phyloP scores from a whole-genome alignment of 768 basidiomycete species.

The Kondoa subrosea region DNA sequence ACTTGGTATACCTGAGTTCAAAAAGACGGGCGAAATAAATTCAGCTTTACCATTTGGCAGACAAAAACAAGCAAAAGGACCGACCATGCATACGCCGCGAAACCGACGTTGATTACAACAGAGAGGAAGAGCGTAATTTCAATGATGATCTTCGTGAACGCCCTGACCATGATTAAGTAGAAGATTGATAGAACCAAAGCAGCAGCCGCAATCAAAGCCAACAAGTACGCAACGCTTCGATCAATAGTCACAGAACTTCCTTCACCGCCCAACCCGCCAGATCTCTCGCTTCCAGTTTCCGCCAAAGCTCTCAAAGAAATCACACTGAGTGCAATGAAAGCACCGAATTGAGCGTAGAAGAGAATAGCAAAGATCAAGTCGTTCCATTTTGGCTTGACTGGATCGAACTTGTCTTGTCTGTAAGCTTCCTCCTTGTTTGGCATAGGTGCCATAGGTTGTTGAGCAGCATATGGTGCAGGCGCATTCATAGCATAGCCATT shows the following conservation, averaged over 20 bases:
- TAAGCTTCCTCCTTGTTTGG: background rate
- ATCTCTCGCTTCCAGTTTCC: conserved; percentile 10
- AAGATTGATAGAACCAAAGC: conserved; percentile 22
- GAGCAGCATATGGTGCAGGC: too few relatives aligned
- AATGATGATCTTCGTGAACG: conserved; percentile 26
- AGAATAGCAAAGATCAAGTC: conserved; percentile 23
- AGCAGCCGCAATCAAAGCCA: conserved; percentile 24
- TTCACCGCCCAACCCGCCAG: conserved; percentile 13
- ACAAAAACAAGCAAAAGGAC: background rate
- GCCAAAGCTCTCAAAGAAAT: conserved; percentile 6
- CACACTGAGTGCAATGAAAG: conserved; percentile 25
- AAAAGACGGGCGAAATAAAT: conserved; percentile 15
- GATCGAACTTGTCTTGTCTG: background rate
- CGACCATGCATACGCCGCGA: too few relatives aligned
- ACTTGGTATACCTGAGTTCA: conserved; percentile 22
- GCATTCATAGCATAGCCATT: too few relatives aligned
- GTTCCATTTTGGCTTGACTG: conserved; percentile 25
- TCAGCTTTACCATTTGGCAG: conserved; percentile 1
- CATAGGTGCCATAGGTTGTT: background rate
- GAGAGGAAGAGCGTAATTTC: conserved; percentile 20
- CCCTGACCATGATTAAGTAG: conserved; percentile 22
- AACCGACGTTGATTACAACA: conserved; percentile 15
- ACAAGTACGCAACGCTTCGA: conserved; percentile 17
- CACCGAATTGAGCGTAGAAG: conserved; percentile 27
- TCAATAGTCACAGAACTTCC: conserved; percentile 15